A percentile compares a stretch with the other conserved stretches of the same genome.
Conservation (phyloP, 192 early-diverging fungal species). For the Coemansia sp. region DNA sequence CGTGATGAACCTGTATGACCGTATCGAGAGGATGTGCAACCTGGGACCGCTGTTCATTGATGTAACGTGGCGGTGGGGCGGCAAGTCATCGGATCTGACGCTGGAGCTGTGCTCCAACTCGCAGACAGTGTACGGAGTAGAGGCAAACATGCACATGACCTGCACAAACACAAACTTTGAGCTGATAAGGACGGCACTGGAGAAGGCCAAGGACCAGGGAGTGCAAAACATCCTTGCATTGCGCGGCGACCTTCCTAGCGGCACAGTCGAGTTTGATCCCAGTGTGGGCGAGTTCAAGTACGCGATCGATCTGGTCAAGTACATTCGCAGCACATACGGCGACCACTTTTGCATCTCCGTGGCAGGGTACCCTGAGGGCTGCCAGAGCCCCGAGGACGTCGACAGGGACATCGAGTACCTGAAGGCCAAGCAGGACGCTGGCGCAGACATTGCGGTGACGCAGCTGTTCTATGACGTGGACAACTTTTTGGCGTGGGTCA, state of each 20-base stretch:
- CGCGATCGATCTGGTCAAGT: constrained; percentile 85
- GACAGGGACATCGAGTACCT: constrained; percentile 80
- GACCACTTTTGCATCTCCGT: constrained; percentile 96
- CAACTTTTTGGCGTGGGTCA: constrained; percentile 79
- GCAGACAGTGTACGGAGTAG: constrained; percentile 90
- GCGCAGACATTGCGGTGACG: constrained; percentile 91
- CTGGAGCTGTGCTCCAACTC: constrained; percentile 87
- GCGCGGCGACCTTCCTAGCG: constrained; percentile 91
- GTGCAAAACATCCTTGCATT: constrained; percentile 97
- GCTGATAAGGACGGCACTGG: constrained; percentile 85
- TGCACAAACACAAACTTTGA: constrained; percentile 96
- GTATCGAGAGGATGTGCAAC: constrained; percentile 94
- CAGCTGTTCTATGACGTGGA: constrained; percentile 96
- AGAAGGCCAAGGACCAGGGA: constrained; percentile 85
- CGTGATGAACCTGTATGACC: constrained; percentile 94
- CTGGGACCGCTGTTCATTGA: constrained; percentile 86
- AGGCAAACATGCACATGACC: constrained; percentile 97
- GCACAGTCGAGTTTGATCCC: constrained; percentile 75
- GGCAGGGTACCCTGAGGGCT: constrained; percentile 96
- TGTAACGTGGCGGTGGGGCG: constrained; percentile 93
- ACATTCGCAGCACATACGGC: constrained; percentile 87
- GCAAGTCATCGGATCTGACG: constrained; percentile 82
- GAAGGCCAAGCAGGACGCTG: constrained; percentile 87
- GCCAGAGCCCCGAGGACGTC: constrained; percentile 70
- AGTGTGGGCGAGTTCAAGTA: constrained; percentile 86